phyloP scores from a whole-genome alignment of 352 stramenopile genomes.

The Pythium phragmiticola region DNA sequence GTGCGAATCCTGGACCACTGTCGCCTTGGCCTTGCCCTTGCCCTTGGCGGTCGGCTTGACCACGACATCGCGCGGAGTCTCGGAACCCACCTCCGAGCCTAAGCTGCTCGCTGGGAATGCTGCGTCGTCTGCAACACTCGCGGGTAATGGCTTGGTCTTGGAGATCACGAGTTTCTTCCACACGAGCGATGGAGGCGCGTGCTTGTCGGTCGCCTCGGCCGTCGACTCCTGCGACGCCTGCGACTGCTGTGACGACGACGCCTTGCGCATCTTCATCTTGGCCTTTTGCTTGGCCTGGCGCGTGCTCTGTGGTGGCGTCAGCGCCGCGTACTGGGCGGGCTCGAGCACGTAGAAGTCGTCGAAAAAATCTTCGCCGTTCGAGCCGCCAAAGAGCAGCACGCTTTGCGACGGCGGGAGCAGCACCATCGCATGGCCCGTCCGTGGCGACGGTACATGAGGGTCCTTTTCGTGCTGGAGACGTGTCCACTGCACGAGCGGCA shows the following conservation, averaged over 20 bases:
- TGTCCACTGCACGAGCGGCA: slow-evolving; percentile 28
- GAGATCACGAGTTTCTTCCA: slow-evolving; percentile 59
- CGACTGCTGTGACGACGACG: background rate
- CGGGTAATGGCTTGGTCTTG: background rate
- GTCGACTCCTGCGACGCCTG: background rate
- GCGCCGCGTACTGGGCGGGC: slow-evolving; percentile 29
- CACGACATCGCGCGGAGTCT: slow-evolving; percentile 6
- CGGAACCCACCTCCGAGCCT: slow-evolving; percentile 18
- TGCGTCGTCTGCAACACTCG: background rate
- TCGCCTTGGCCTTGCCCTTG: slow-evolving; percentile 2
- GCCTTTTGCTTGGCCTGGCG: slow-evolving; percentile 14
- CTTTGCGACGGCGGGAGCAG: slow-evolving; percentile 43
- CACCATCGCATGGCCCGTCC: slow-evolving; percentile 62
- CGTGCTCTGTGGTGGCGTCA: background rate
- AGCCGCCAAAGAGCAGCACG: slow-evolving; percentile 63
- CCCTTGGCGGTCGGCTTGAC: background rate
- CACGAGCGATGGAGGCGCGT: slow-evolving; percentile 24
- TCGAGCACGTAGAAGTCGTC: slow-evolving; percentile 66
- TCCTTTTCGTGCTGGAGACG: slow-evolving; percentile 14
- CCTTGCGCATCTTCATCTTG: slow-evolving; percentile 10
- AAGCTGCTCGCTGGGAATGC: slow-evolving; percentile 21
- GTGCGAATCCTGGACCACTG: slow-evolving; percentile 8
- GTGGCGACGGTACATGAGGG: slow-evolving; percentile 27
- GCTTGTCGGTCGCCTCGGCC: background rate
- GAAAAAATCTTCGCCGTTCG: slow-evolving; percentile 54